Percentiles rank a stretch among this genome's conserved stretches.
Conservation (phyloP, 805 yeast species). For the Starmerella vaccinii region DNA sequence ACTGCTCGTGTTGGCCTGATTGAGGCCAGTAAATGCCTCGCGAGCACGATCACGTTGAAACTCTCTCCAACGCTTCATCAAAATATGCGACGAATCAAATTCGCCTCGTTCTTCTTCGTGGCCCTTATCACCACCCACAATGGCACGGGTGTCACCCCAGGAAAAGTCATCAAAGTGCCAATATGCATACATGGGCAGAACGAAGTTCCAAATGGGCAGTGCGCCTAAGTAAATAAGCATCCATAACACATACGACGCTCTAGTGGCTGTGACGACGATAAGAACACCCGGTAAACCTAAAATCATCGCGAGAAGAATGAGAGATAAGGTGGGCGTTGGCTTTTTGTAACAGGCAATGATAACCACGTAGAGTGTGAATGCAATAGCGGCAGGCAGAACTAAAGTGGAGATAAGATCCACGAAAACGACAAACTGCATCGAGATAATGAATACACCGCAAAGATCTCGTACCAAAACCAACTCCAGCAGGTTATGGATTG, state of each 20-base stretch:
- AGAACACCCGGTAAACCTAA: constrained; percentile 79
- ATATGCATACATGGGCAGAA: constrained; percentile 72
- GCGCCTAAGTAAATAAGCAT: constrained; percentile 68
- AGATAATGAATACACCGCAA: constrained; percentile 89
- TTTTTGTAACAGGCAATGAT: constrained; percentile 55
- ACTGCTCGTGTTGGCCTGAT: neutral
- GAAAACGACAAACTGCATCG: constrained; percentile 84
- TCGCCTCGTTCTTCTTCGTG: constrained; percentile 68
- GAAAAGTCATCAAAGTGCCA: constrained; percentile 95
- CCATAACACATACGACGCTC: constrained; percentile 63
- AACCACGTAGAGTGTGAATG: constrained; percentile 71
- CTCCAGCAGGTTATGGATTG: constrained; percentile 86
- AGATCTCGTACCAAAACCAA: constrained; percentile 71
- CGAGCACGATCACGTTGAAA: constrained; percentile 62
- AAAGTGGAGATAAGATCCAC: constrained; percentile 80
- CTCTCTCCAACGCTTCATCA: constrained; percentile 91
- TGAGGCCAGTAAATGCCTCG: neutral
- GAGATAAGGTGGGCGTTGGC: constrained; percentile 70
- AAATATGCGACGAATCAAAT: constrained; percentile 82
- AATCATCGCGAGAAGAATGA: constrained; percentile 63
- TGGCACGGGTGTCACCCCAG: constrained; percentile 92
- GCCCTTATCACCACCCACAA: constrained; percentile 55
- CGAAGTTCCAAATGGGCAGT: constrained; percentile 88
- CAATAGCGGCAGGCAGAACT: constrained; percentile 79
- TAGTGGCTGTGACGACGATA: constrained; percentile 70